Base-by-base conservation (phyloP, 1,284 basidiomycete genomes). In the Fomitopsis palustris region DNA sequence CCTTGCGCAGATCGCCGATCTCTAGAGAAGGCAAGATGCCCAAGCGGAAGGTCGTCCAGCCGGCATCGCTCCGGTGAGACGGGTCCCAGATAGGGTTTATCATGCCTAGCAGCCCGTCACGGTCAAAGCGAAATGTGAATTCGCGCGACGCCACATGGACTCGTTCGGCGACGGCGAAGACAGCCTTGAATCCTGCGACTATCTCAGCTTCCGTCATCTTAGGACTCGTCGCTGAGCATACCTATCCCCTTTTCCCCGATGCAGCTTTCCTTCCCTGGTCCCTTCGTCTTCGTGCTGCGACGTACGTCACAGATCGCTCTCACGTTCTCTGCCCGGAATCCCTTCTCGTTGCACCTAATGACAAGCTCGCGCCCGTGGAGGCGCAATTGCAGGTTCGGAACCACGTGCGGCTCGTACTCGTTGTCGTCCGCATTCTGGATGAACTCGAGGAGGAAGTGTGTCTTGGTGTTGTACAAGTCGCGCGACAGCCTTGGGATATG, bases 1-100 rank as follows among this genome's bases (percentile, higher is more conserved):
- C 5, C 2, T 52, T n/a, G 19, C 49, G 17, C 25, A 52, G 31
- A 21, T 37, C 49, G 21, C 25, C 16, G 17, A 35, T 33, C 17
- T 52, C 21, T 10, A 19, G 19, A n/a, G 14, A 16, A 29, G 19
- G 31, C 14, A n/a, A 19, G 8, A 52, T 52, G 31, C 35, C 25
- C 7, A 52, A 19, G 19, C 49, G 49, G n/a, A 52, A 52, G 10
- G 49, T 52, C 49, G 49, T 52, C 49, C 49, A 52, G 4, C 31
- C 49, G 19, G 49, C 29, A 19, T 52, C 49, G n/a, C 16, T 52
- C 12, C 31, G n/a, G 25, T 33, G 19, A 7, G 49, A 52, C 6
- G 49, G 27, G n/a, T 52, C 49, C 49, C 49, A 52, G n/a, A 52
- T 52, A 21, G 49, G 49, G n/a, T 52, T 52, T 4, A 52, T 52